Conservation (phyloP, 176 grass and related monocot species). For the Themeda triandra region DNA sequence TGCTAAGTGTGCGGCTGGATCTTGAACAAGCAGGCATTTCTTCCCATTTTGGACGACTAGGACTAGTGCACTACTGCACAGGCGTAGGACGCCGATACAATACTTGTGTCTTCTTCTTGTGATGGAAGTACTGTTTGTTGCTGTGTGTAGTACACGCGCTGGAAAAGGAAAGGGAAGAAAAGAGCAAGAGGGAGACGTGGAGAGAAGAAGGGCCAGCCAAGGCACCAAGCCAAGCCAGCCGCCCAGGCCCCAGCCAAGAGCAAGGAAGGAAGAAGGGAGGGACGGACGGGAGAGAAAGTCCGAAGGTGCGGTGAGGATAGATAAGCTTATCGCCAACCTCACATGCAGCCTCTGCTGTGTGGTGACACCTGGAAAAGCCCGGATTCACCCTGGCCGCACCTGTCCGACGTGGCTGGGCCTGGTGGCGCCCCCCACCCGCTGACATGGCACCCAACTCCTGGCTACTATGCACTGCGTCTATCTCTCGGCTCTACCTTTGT, state of each 20-base stretch:
- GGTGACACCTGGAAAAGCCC: constrained; percentile 44
- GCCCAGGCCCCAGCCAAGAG: not conserved
- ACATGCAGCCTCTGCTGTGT: not conserved
- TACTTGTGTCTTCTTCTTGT: not conserved
- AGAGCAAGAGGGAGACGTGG: constrained; percentile 20
- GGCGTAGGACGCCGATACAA: not conserved
- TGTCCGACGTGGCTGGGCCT: constrained; percentile 19
- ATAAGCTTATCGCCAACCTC: constrained; percentile 41
- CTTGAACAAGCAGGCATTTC: not conserved
- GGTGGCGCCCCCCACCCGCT: not conserved
- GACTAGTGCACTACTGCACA: not conserved
- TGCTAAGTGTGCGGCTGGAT: not conserved
- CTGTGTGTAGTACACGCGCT: too few species aligned
- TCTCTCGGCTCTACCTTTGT: not conserved
- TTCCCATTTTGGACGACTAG: not conserved
- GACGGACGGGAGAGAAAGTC: too few species aligned
- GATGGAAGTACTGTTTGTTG: not conserved
- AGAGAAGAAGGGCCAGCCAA: not conserved
- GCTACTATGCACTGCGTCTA: not conserved
- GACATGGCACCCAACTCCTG: constrained; percentile 17
- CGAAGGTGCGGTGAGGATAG: not conserved
- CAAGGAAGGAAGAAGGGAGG: not conserved
- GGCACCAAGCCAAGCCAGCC: too few species aligned
- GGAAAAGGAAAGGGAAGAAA: not conserved
- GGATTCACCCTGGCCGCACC: not conserved